A percentile compares a stretch with the other conserved stretches of the same genome.
Conservation (phyloP, 805 yeast species). For the Ogataea ganodermae region DNA sequence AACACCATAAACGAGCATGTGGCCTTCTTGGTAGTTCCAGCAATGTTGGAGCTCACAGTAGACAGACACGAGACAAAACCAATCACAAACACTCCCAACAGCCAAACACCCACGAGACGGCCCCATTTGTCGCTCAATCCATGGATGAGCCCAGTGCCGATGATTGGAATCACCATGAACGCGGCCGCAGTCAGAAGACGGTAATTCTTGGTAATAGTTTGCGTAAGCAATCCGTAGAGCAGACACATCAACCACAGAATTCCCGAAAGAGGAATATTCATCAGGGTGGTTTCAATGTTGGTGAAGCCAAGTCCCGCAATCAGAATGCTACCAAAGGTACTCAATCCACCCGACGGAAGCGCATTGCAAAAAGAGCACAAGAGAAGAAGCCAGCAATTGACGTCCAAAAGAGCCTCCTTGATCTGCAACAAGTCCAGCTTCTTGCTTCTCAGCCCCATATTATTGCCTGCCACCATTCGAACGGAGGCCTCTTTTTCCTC, state of each 20-base stretch:
- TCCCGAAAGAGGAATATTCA: constrained; percentile 39
- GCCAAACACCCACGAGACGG: constrained; percentile 20
- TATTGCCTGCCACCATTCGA: constrained; percentile 37
- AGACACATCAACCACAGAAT: constrained; percentile 21
- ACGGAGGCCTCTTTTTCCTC: constrained; percentile 35
- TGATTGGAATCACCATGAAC: constrained; percentile 18
- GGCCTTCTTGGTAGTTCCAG: constrained; percentile 60
- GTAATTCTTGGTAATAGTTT: constrained; percentile 16
- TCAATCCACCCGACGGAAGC: constrained; percentile 57
- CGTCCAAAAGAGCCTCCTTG: constrained; percentile 43
- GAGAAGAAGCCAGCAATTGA: constrained; percentile 32
- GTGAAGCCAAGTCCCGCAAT: constrained; percentile 38
- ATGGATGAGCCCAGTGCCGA: constrained; percentile 20
- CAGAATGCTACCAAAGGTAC: constrained; percentile 47
- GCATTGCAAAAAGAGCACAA: constrained; percentile 39
- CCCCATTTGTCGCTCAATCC: constrained; percentile 25
- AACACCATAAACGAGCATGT: constrained; percentile 53
- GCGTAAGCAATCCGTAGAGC: constrained; percentile 13
- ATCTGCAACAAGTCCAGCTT: constrained; percentile 43
- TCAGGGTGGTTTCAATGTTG: constrained; percentile 30
- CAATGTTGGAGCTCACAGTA: constrained; percentile 45
- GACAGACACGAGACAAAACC: constrained; percentile 20
- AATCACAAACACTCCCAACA: constrained; percentile 18
- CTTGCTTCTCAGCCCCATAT: constrained; percentile 45
- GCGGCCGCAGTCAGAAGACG: constrained; percentile 19